Base-by-base conservation (phyloP, 2,329 filamentous ascomycete genomes). In the Aspergillus tanneri region DNA sequence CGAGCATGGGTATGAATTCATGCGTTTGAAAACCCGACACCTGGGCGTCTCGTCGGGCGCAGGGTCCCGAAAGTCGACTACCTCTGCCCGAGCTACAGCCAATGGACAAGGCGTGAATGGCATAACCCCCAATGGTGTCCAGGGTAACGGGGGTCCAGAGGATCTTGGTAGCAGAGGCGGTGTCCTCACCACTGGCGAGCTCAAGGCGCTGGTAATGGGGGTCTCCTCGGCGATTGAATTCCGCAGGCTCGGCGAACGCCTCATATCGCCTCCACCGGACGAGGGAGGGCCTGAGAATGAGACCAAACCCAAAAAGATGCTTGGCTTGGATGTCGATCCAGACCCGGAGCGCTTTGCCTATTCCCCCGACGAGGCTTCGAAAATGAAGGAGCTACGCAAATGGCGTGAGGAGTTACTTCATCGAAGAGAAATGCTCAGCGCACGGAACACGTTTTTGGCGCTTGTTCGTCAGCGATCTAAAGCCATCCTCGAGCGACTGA, bases 1-100 rank as follows among this genome's bases (percentile, higher is more conserved):
- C 35, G 73, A 72, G 11, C 75, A 76, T 48, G 75, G 74, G 9
- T 59, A 63, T 11, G 72, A 76, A 54, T 77, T 75, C 49, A 69
- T 76, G 64, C 66, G 66, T 10, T 60, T 53, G 18, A 64, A 64
- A 38, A 59, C 60, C 10, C 57, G 58, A 21, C 61, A 64, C n/a
- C 56, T 69, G 11, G 65, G 65, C 46, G 24, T 61, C 6, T 52
- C 48, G n/a, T 39, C 59, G n/a, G 40, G 46, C 12, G 12, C 45
- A 28, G 40, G 25, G 3, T 24, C 46, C 19, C 58, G 53, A 14
- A 63, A 60, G 24, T 14, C 46, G 34, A 43, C 39, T 16, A 41
- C 40, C 9, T 37, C 46, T 25, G 37, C 45, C 25, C 34, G 41
- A 23, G 40, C 43, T 24, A 22, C 46, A 35, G 23, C 37, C 37